A percentile compares a stretch with the other conserved stretches of the same genome.
Conservation (phyloP, 768 basidiomycete species). For the Pulveroboletus sp. region DNA sequence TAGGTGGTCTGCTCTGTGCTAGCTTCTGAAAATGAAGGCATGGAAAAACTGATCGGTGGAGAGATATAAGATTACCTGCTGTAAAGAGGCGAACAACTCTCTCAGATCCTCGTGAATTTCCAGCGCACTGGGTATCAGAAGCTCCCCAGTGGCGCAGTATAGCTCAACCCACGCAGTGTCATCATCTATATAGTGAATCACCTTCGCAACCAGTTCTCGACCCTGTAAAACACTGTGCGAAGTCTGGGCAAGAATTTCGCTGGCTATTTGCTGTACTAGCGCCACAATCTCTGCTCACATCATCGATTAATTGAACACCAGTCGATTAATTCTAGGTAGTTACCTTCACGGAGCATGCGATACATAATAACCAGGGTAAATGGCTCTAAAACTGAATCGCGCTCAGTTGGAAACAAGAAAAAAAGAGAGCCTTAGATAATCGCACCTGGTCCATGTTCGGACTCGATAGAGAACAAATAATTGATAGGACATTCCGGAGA, state of each 20-base stretch:
- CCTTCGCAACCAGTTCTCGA: slow-evolving; percentile 42
- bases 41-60: slow-evolving; percentile 23
- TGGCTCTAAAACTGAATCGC: slow-evolving; percentile 53
- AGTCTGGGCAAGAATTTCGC: slow-evolving; percentile 37
- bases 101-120: slow-evolving; percentile 30
- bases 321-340: slow-evolving; percentile 1
- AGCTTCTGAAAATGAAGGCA: slow-evolving; percentile 32
- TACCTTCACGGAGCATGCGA: slow-evolving; percentile 82
- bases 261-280: slow-evolving; percentile 52
- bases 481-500: slow-evolving; percentile 73
- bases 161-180: slow-evolving; percentile 67
- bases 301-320: slow-evolving; percentile 5
- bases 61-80: slow-evolving; percentile 30
- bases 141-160: slow-evolving; percentile 70
- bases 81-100: slow-evolving; percentile 23
- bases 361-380: slow-evolving; percentile 68
- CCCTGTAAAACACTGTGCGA: slow-evolving; percentile 36
- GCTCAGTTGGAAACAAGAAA: slow-evolving; percentile 8
- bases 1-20: slow-evolving; percentile 38
- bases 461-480: slow-evolving; percentile 80
- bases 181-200: slow-evolving; percentile 58
- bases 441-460: slow-evolving; percentile 57
- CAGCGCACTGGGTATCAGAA: slow-evolving; percentile 47
- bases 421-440: neutral
- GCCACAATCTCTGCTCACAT: slow-evolving; percentile 59